A percentile compares a stretch with the other conserved stretches of the same genome.
phyloP scores from a whole-genome alignment of 257 asterid species.

The Ilex asprella region DNA sequence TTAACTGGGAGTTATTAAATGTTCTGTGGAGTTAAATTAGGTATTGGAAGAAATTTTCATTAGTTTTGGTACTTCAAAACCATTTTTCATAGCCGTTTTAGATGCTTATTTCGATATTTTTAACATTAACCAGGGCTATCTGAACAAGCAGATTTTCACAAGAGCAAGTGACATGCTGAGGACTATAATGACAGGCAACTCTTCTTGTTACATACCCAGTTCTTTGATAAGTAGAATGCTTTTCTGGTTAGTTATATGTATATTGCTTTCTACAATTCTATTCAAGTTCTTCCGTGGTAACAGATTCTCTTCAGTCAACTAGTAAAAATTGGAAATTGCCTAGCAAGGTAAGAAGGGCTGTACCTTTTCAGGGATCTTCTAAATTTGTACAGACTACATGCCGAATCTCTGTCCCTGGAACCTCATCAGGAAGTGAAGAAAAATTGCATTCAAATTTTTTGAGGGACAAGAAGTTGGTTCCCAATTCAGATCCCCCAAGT shows the following conservation, averaged over 20 bases:
- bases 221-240: neutral
- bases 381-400: slow-evolving; percentile 39
- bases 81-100: no score
- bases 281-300: slow-evolving; percentile 9
- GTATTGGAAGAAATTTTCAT: no score
- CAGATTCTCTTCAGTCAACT: slow-evolving; percentile 36
- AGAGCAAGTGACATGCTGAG: slow-evolving; percentile 31
- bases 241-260: neutral
- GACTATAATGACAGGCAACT: slow-evolving; percentile 36
- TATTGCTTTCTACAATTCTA: neutral
- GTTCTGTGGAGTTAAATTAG: no score
- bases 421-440: slow-evolving; percentile 47
- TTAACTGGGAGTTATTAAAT: no score
- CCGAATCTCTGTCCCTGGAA: slow-evolving; percentile 60
- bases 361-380: slow-evolving; percentile 32
- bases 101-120: no score
- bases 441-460: slow-evolving; percentile 39
- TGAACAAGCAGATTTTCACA: slow-evolving; percentile 35
- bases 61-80: no score
- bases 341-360: slow-evolving; percentile 25
- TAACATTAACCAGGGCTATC: neutral
- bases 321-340: slow-evolving; percentile 18
- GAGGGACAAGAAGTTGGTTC: slow-evolving; percentile 61
- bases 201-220: no score
- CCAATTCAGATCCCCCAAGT: slow-evolving; percentile 69